Conservation (phyloP, 1,284 basidiomycete species). For the Marasmius tenuissimus region DNA sequence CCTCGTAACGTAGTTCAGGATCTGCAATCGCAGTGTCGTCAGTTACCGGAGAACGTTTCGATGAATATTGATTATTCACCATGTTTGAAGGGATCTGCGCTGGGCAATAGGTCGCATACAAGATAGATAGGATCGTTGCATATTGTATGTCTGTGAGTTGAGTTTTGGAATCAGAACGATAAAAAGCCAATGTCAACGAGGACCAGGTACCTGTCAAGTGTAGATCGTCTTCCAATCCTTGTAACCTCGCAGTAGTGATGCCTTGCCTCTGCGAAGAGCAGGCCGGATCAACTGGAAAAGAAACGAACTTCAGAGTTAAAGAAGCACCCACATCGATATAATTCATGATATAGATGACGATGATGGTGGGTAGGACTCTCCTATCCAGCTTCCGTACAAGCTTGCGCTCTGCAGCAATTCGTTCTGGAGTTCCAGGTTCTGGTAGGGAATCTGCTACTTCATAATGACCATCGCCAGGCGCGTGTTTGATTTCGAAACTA, state of each 20-base stretch:
- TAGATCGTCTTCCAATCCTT: conserved; percentile 62
- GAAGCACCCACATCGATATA: conserved; percentile 58
- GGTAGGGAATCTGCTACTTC: conserved; percentile 8
- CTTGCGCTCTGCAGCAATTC: conserved; percentile 34
- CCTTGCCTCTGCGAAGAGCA: conserved; percentile 55
- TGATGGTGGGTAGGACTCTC: conserved; percentile 59
- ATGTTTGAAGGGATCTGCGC: conserved; percentile 69
- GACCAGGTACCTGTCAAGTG: conserved; percentile 38
- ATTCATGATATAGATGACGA: conserved; percentile 67
- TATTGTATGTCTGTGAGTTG: conserved; percentile 54
- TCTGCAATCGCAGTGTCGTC: conserved; percentile 26
- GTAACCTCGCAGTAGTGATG: conserved; percentile 57
- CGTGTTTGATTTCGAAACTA: neutral
- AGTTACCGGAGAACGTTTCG: neutral
- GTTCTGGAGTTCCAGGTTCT: conserved; percentile 13
- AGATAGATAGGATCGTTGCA: conserved; percentile 54
- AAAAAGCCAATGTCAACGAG: neutral
- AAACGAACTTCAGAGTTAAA: neutral
- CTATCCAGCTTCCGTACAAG: conserved; percentile 58
- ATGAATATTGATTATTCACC: conserved; percentile 30
- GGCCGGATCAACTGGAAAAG: neutral
- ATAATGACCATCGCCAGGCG: neutral
- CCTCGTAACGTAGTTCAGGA: conserved; percentile 55
- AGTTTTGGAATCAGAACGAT: neutral
- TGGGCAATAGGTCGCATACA: conserved; percentile 61